Percentiles rank a stretch among this genome's conserved stretches.
Evolutionary conservation across 2,329 filamentous ascomycete species (phyloP).

Genomic region (Ceratocystis colombiana): DNA sequence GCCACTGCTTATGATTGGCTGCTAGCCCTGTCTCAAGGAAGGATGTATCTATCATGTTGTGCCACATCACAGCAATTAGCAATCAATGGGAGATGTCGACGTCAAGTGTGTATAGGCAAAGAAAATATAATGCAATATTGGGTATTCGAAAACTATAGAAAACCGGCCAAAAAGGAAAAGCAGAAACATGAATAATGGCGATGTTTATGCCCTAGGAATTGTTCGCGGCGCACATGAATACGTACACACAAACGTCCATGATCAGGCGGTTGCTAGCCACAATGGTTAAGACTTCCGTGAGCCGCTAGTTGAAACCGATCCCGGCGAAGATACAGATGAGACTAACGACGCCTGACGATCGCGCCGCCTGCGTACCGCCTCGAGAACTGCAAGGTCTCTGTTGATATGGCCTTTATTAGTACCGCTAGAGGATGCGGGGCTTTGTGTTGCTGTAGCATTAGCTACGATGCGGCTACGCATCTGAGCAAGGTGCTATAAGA

Average conservation of each 20-base stretch:
- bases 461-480: constrained; percentile 1
- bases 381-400: constrained; percentile 6
- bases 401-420: not conserved
- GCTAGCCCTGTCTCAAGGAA: not conserved
- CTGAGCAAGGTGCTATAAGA: constrained; percentile 6
- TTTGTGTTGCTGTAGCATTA: not conserved
- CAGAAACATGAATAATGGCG: too few relatives aligned
- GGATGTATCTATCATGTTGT: not conserved
- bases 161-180: too few relatives aligned
- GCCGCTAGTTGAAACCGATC: not conserved
- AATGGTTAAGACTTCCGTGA: not conserved
- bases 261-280: too few relatives aligned
- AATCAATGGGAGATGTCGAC: not conserved
- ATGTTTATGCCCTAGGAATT: too few relatives aligned
- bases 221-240: too few relatives aligned
- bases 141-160: not conserved
- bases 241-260: too few relatives aligned
- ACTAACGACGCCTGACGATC: not conserved
- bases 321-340: not conserved
- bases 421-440: not conserved
- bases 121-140: not conserved
- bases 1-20: not conserved
- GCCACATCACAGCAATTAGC: not conserved
- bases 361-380: not conserved
- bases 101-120: not conserved